Conservation (phyloP, 345 rosid genomes). For the Corchorus capsularis region DNA sequence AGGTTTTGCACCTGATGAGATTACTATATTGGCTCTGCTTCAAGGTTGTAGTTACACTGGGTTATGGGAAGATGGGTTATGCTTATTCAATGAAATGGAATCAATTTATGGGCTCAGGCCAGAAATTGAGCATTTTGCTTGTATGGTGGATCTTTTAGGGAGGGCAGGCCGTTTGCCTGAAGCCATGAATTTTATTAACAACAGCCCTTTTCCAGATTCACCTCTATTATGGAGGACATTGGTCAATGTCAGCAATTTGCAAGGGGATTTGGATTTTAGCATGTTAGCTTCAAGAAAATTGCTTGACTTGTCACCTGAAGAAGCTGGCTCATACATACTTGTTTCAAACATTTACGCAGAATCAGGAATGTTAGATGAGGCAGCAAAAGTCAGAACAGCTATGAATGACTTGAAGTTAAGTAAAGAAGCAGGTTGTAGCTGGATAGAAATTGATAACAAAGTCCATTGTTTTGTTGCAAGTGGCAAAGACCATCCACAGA, state of each 20-base stretch:
- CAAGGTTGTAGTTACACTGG: constrained; percentile 39
- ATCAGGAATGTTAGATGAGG: constrained; percentile 28
- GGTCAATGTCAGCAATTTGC: constrained; percentile 31
- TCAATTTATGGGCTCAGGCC: constrained; percentile 24
- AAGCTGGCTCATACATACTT: constrained; percentile 35
- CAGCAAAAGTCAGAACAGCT: constrained; percentile 30
- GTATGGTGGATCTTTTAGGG: constrained; percentile 39
- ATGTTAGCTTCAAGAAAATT: constrained; percentile 31
- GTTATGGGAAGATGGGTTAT: constrained; percentile 31
- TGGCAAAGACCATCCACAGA: constrained; percentile 31
- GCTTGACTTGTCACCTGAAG: constrained; percentile 37
- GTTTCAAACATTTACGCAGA: constrained; percentile 36
- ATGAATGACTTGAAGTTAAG: constrained; percentile 36
- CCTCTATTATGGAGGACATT: constrained; percentile 37
- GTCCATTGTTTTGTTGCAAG: constrained; percentile 35
- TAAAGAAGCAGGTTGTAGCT: constrained; percentile 38
- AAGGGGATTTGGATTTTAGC: constrained; percentile 22
- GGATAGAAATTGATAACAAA: constrained; percentile 38
- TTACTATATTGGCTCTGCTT: constrained; percentile 33
- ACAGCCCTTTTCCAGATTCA: constrained; percentile 26
- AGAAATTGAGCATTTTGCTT: constrained; percentile 36
- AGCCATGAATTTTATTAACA: constrained; percentile 33
- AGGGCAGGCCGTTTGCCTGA: constrained; percentile 28
- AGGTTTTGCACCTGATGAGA: constrained; percentile 28
- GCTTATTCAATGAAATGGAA: constrained; percentile 31